Conservation (phyloP, 2,329 filamentous ascomycete species). For the Parafenestella ontariensis region DNA sequence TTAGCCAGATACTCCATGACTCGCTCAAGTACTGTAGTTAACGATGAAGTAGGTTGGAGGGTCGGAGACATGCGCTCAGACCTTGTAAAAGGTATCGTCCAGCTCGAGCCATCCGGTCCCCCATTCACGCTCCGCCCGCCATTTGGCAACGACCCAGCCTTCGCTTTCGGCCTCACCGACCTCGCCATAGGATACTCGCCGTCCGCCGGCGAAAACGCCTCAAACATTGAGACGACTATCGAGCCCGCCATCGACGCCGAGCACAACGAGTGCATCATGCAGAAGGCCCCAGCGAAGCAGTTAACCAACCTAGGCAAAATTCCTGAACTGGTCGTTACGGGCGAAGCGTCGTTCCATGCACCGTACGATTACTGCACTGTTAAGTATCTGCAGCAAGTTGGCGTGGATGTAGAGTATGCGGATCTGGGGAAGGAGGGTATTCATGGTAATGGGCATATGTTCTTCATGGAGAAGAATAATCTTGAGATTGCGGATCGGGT, state of each 20-base stretch:
- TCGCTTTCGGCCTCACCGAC: constrained; percentile 44
- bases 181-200: constrained; percentile 45
- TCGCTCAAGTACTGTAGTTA: background rate
- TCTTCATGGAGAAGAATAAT: constrained; percentile 46
- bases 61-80: constrained; percentile 59
- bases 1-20: background rate
- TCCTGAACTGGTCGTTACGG: constrained; percentile 59
- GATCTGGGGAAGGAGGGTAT: constrained; percentile 66
- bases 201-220: constrained; percentile 27
- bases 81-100: constrained; percentile 58
- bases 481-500: constrained; percentile 8
- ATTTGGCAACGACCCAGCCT: constrained; percentile 2
- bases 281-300: constrained; percentile 50
- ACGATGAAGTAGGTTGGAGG: constrained; percentile 48
- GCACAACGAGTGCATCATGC: constrained; percentile 49
- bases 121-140: constrained; percentile 44
- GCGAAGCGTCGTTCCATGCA: constrained; percentile 62
- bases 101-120: constrained; percentile 62
- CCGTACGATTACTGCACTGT: constrained; percentile 64
- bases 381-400: constrained; percentile 57
- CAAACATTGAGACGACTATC: constrained; percentile 27
- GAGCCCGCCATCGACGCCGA: constrained; percentile 32
- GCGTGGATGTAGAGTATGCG: constrained; percentile 30
- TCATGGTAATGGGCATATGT: constrained; percentile 58
- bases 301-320: constrained; percentile 59